Base-by-base conservation (phyloP, 106 monocot genomes). In the Dendrobium nobile region DNA sequence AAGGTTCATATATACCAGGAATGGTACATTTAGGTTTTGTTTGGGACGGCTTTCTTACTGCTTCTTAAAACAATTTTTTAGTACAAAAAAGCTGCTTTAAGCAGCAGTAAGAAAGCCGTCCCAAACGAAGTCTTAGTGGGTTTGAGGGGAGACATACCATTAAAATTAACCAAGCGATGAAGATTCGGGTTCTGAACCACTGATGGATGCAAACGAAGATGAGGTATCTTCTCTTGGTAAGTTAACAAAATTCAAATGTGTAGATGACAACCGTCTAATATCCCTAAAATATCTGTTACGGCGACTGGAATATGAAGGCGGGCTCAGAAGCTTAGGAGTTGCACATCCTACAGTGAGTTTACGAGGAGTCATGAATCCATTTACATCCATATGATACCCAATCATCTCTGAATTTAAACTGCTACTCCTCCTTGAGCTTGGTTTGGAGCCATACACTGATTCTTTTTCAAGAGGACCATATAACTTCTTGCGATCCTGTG, bases 401-500 rank as follows among this genome's bases (percentile, higher is more conserved):
- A 67, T 83, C 17, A 78, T 15, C 73, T 82, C 89, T 56, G 85
- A 84, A 65, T 84, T 89, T 28, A 91, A 87, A 79, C 91, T 95
- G 67, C 47, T 91, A 26, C 59, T 73, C 84, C 87, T 90, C 78
- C 76, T 91, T 27, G 91, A 85, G 77, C 72, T 91, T 45, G 90
- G 84, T 76, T 86, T 95, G n/a, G 91, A 87, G 4, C 92, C 90
- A 74, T 85, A 89, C 2, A 85, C 76, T 27, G 87, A 58, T 84
- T 89, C 92, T 79, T 86, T 98, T 75, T 93, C 91, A 20, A 98
- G 89, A 67, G 90, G 76, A 83, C 80, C 75, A 16, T 91, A 87
- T 40, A 91, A 74, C 80, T 93, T 98, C 85, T 98, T 98, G 40
- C 91, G 92, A 48, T 95, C 92, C 98, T 98, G 87, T 77, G 73